Percentiles rank a stretch among this genome's conserved stretches.
These are phyloP conservation scores for Paramecium caudatum DNA, from an alignment of 73 alveolate genomes.

Conservation along the genomic window DNA sequence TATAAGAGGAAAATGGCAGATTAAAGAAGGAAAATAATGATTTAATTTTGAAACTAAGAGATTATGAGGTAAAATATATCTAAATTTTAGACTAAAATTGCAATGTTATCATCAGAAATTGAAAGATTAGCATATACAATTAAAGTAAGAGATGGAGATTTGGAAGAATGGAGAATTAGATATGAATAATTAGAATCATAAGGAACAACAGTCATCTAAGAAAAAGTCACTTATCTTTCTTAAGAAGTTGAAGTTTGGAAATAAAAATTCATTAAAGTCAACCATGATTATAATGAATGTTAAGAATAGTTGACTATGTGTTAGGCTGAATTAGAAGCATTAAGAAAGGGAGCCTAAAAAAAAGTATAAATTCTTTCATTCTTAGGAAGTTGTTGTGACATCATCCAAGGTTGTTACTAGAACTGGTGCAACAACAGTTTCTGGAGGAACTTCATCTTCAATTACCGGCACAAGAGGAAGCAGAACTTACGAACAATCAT, in stretches of 20 bases:
- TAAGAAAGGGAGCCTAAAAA: constrained; percentile 20
- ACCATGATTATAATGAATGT: constrained; percentile 43
- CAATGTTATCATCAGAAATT: constrained; percentile 35
- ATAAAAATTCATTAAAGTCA: constrained; percentile 25
- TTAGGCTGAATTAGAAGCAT: constrained; percentile 54
- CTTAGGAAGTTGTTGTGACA: constrained; percentile 47
- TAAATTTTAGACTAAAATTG: neutral
- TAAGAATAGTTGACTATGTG: constrained; percentile 17
- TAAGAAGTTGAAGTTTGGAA: constrained; percentile 51
- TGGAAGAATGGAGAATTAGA: constrained; percentile 8
- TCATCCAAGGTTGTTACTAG: constrained; percentile 25
- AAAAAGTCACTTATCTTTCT: constrained; percentile 24
- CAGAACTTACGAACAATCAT: constrained; percentile 38
- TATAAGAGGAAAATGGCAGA: constrained; percentile 33
- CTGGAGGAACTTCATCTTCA: constrained; percentile 40
- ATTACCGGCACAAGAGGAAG: neutral
- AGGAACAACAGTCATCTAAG: constrained; percentile 33
- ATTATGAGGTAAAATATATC: constrained; percentile 29
- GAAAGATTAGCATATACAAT: neutral
- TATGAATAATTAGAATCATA: neutral
- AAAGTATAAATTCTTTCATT: neutral
- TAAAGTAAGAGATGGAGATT: constrained; percentile 35
- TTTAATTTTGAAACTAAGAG: neutral
- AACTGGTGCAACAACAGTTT: constrained; percentile 42
- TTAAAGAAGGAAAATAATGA: constrained; percentile 33